Conservation (phyloP, 305 asterid species). For the Fraxinus dipetala region DNA sequence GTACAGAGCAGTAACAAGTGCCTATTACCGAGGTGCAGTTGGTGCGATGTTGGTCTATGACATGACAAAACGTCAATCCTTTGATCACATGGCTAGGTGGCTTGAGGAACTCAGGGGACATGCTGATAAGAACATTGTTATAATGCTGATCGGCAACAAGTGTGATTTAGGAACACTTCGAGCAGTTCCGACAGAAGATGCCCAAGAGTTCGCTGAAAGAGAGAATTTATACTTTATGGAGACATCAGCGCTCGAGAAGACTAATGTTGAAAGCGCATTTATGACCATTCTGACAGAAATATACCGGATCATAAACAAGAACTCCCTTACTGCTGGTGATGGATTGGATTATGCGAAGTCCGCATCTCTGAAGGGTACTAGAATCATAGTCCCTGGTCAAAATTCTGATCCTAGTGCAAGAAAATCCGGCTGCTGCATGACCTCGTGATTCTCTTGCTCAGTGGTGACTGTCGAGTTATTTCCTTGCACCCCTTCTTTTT, state of each 20-base stretch:
- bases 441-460: not conserved
- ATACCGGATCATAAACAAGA: conserved; percentile 28
- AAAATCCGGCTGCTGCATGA: conserved; percentile 24
- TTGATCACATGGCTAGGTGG: conserved; percentile 44
- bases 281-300: conserved; percentile 24
- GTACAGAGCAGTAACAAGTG: conserved; percentile 40
- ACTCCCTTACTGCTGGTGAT: conserved; percentile 22
- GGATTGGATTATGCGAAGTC: conserved; percentile 22
- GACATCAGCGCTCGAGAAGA: conserved; percentile 35
- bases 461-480: not conserved
- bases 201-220: conserved; percentile 37
- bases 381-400: conserved; percentile 25
- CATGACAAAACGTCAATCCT: conserved; percentile 39
- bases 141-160: conserved; percentile 38
- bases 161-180: conserved; percentile 33
- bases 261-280: conserved; percentile 36
- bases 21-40: conserved; percentile 42
- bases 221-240: conserved; percentile 38
- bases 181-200: conserved; percentile 36
- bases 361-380: conserved; percentile 25
- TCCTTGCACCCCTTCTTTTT: not conserved
- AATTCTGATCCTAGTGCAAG: conserved; percentile 22
- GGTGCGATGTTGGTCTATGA: conserved; percentile 45
- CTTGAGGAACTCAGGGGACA: conserved; percentile 39
- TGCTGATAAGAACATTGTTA: conserved; percentile 37